A percentile compares a stretch with the other conserved stretches of the same genome.
phyloP scores from a whole-genome alignment of 192 early-diverging fungal genomes.

The Diversispora epigaea region DNA sequence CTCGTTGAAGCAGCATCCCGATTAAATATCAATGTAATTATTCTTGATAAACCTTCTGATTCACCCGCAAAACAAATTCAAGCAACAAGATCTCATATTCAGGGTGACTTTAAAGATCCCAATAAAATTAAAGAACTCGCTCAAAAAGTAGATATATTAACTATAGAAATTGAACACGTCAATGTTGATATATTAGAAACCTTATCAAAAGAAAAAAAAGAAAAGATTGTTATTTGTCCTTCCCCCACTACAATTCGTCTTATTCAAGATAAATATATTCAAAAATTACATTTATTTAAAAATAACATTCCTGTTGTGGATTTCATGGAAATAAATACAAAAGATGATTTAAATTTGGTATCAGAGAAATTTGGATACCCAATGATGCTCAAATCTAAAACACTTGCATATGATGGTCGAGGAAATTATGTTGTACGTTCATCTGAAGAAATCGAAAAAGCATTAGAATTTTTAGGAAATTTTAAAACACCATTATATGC shows the following conservation, averaged over 20 bases:
- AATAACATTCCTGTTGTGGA: slow-evolving; percentile 72
- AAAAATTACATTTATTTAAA: slow-evolving; percentile 77
- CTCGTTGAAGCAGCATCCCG: slow-evolving; percentile 92
- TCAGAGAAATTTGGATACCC: slow-evolving; percentile 82
- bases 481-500: slow-evolving; percentile 75
- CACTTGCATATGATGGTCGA: slow-evolving; percentile 91
- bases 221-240: slow-evolving; percentile 65
- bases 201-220: slow-evolving; percentile 53
- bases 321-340: slow-evolving; percentile 60
- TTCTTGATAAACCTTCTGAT: slow-evolving; percentile 77
- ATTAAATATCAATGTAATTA: slow-evolving; percentile 78
- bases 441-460: slow-evolving; percentile 63
- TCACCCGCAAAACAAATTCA: slow-evolving; percentile 87
- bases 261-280: slow-evolving; percentile 96
- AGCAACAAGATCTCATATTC: slow-evolving; percentile 63
- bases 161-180: slow-evolving; percentile 99
- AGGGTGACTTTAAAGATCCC: slow-evolving; percentile 83
- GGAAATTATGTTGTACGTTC: slow-evolving; percentile 89
- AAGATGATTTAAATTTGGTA: slow-evolving; percentile 51
- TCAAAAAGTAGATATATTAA: slow-evolving; percentile 73
- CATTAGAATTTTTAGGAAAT: slow-evolving; percentile 61
- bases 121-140: slow-evolving; percentile 78
- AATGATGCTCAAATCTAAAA: slow-evolving; percentile 93
- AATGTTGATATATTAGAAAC: slow-evolving; percentile 63
- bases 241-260: slow-evolving; percentile 75